Evolutionary conservation across 805 yeast species (phyloP).

Genomic region (Cyberlindnera mississippiensis): DNA sequence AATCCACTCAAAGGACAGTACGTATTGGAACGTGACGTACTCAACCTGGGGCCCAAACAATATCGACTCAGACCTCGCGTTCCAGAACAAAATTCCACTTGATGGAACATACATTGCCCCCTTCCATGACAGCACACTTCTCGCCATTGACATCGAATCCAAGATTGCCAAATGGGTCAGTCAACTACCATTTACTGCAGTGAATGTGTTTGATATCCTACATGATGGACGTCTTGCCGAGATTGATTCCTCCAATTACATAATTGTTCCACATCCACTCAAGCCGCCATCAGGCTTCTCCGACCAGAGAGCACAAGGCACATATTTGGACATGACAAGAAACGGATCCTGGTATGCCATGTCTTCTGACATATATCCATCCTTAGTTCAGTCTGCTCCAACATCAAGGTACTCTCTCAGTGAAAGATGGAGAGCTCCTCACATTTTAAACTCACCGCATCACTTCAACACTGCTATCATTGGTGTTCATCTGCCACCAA

Average conservation of each 20-base stretch:
- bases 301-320: constrained; percentile 36
- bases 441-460: constrained; percentile 34
- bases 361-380: constrained; percentile 73
- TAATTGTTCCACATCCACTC: constrained; percentile 69
- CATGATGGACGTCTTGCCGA: constrained; percentile 25
- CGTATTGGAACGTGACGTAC: constrained; percentile 82
- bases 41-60: constrained; percentile 92
- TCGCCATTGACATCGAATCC: constrained; percentile 68
- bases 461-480: constrained; percentile 39
- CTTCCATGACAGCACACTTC: constrained; percentile 70
- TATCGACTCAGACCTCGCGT: constrained; percentile 52
- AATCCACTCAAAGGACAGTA: constrained; percentile 69
- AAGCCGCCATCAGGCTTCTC: constrained; percentile 27
- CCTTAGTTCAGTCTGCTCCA: constrained; percentile 78
- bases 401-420: constrained; percentile 51
- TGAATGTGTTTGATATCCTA: constrained; percentile 75
- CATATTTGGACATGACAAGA: constrained; percentile 62
- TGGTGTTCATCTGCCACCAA: constrained; percentile 44
- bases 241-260: constrained; percentile 30
- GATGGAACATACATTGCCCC: constrained; percentile 83
- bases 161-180: constrained; percentile 80
- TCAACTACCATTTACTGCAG: constrained; percentile 65
- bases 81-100: constrained; percentile 49
- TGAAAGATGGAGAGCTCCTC: constrained; percentile 40
- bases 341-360: constrained; percentile 81